These are phyloP conservation scores for Exobasidium rhododendri DNA, from an alignment of 1,284 basidiomycete species.

Conservation along the genomic window DNA sequence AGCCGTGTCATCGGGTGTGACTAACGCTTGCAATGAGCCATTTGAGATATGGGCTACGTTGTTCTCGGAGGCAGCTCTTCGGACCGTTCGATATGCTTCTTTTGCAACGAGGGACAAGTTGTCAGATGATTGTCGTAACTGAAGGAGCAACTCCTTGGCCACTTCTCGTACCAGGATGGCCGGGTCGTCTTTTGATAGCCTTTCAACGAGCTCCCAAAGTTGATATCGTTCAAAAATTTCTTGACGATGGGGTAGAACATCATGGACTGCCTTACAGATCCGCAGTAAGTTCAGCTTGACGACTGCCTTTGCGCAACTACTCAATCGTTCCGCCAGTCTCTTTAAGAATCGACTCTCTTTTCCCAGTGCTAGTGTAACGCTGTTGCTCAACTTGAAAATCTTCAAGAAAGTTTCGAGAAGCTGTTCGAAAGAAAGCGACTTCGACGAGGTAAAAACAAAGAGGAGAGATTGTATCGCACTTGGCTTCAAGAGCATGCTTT, in stretches of 20 bases:
- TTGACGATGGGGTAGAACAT: constrained; percentile 66
- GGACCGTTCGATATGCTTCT: constrained; percentile 11
- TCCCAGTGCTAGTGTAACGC: constrained; percentile 72
- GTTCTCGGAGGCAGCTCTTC: constrained; percentile 9
- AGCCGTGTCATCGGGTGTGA: too few species aligned
- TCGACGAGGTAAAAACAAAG: constrained; percentile 73
- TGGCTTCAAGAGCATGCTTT: constrained; percentile 75
- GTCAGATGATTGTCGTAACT: neutral
- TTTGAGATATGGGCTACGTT: too few species aligned
- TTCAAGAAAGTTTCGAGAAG: constrained; percentile 74
- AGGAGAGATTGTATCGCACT: constrained; percentile 71
- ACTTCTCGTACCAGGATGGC: constrained; percentile 62
- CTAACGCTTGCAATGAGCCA: too few species aligned
- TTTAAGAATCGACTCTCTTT: constrained; percentile 75
- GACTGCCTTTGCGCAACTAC: constrained; percentile 67
- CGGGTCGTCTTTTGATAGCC: constrained; percentile 32
- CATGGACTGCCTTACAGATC: constrained; percentile 79
- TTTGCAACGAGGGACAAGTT: neutral
- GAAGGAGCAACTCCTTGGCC: constrained; percentile 38
- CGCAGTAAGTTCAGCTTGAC: constrained; percentile 84
- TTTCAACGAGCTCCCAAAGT: constrained; percentile 38
- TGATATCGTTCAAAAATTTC: constrained; percentile 34
- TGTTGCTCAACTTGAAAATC: constrained; percentile 75
- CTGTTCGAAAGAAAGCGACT: constrained; percentile 90
- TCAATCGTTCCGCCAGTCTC: constrained; percentile 77